Percentiles rank a stretch among this genome's conserved stretches.
Conservation (phyloP, 176 grass and related monocot genomes). For the Musa itinerans region DNA sequence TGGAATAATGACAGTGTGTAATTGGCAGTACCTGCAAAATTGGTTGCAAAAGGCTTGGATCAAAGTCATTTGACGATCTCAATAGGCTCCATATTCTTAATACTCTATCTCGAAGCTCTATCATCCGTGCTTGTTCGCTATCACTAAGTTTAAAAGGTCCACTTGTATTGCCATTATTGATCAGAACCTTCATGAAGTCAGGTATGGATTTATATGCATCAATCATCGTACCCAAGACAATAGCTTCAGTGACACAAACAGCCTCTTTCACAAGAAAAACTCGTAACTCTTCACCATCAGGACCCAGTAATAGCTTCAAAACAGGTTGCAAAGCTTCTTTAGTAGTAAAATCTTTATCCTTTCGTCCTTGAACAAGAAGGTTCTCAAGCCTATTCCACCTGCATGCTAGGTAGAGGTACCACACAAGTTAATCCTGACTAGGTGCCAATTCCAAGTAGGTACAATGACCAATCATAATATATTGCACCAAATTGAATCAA, state of each 20-base stretch:
- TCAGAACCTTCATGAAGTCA: conserved; percentile 59
- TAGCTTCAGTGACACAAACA: conserved; percentile 73
- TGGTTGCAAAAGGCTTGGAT: conserved; percentile 85
- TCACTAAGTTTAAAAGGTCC: conserved; percentile 69
- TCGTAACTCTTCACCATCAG: conserved; percentile 72
- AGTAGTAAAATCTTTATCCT: conserved; percentile 80
- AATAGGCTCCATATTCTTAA: conserved; percentile 77
- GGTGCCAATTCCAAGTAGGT: not conserved
- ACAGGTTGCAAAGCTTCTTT: conserved; percentile 95
- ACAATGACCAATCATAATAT: not conserved
- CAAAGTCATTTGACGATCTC: conserved; percentile 81
- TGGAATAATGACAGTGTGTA: not conserved
- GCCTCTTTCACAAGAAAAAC: conserved; percentile 85
- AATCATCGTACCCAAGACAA: conserved; percentile 58
- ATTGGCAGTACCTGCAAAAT: conserved; percentile 65
- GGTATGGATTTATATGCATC: conserved; percentile 67
- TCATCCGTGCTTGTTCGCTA: conserved; percentile 51
- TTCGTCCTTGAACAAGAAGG: conserved; percentile 86
- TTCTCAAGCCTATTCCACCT: conserved; percentile 99
- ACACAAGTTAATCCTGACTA: not conserved
- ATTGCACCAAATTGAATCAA: conserved; percentile 1
- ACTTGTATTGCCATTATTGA: conserved; percentile 42
- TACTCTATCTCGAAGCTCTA: conserved; percentile 72
- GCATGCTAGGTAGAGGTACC: conserved; percentile 21
- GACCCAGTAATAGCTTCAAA: conserved; percentile 69